A percentile compares a stretch with the other conserved stretches of the same genome.
These are phyloP conservation scores for Ophiostoma pallidulum DNA, from an alignment of 2,329 filamentous ascomycete species.

Conservation along the genomic window DNA sequence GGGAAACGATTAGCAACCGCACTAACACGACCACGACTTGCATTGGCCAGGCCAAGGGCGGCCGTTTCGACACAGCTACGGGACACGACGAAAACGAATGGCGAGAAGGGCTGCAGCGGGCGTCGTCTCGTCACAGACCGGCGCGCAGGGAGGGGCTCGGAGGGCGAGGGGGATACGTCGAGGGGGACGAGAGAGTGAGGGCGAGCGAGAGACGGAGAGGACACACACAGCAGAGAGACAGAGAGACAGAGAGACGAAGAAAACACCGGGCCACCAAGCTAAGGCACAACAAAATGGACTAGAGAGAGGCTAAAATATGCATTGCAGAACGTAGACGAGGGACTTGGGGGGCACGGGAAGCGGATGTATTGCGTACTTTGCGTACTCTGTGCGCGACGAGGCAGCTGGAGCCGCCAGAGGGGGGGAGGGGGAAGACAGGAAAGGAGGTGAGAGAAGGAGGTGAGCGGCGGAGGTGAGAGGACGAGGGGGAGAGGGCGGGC, in stretches of 20 bases:
- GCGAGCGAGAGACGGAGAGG: background rate
- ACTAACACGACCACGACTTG: background rate
- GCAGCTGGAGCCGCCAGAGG: background rate
- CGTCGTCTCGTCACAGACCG: background rate
- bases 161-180: background rate
- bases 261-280: constrained; percentile 4
- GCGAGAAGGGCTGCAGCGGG: background rate
- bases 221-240: background rate
- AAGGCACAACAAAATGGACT: constrained; percentile 8
- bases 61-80: no score
- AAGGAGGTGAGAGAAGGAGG: no score
- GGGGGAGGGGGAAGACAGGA: background rate
- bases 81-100: no score
- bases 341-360: background rate
- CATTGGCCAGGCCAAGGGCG: no score
- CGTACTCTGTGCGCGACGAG: background rate
- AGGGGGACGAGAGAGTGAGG: background rate
- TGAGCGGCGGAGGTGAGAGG: no score
- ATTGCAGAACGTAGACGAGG: no score
- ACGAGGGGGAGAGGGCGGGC: no score
- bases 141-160: background rate
- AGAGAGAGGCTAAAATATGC: constrained; percentile 11
- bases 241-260: background rate
- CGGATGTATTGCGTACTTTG: background rate
- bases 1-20: background rate